Evolutionary conservation across 805 yeast genomes (phyloP), one percentile per base, ranked within the genome.

Genomic region (Priceomyces medius): DNA sequence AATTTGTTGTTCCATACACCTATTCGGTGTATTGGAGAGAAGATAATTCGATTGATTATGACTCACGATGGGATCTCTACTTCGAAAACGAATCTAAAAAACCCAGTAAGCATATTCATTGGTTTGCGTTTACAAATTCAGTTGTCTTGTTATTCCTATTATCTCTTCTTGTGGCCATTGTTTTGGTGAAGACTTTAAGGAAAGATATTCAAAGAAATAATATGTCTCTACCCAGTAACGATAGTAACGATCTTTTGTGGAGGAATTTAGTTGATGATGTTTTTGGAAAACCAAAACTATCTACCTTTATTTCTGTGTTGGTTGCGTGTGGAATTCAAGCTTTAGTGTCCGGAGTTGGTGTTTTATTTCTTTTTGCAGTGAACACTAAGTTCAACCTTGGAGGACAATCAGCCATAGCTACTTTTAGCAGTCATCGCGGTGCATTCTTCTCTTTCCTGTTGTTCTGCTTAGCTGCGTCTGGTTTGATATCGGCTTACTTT

Each of bases 11-110:
- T 24, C 90, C 91, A 3, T 88, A 80, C 62, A 84, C 96, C 0
- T 89, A 88, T 53, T 79, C 96, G 1, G 88, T 89, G 2, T 84
- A 84, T 55, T 88, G 96, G 95, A 72, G 93, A 58, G 95, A 88
- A 57, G 96, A 88, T 45, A 65, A 67, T 32, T 74, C 79, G 2
- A 68, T 85, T 18, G 73, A 75, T 19, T 85, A 88, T 75, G 71
- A 73, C 37, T 71, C 80, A 44, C 71, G 96, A 50, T 87, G 95
- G 93, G 79, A 79, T 34, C 63, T 83, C 50, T 88, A 83, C 59
- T 76, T 81, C 49, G 72, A 79, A 44, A 75, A 74, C 50, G 84
- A 79, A 38, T 65, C 68, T 20, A 58, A 66, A 17, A 71, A 68
- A 23, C 64, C 71, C 27, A 55, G 61, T 38, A 56, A 55, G 20